Evolutionary conservation across 2,329 filamentous ascomycete genomes (phyloP).

Genomic region (Clonostachys chloroleuca): DNA sequence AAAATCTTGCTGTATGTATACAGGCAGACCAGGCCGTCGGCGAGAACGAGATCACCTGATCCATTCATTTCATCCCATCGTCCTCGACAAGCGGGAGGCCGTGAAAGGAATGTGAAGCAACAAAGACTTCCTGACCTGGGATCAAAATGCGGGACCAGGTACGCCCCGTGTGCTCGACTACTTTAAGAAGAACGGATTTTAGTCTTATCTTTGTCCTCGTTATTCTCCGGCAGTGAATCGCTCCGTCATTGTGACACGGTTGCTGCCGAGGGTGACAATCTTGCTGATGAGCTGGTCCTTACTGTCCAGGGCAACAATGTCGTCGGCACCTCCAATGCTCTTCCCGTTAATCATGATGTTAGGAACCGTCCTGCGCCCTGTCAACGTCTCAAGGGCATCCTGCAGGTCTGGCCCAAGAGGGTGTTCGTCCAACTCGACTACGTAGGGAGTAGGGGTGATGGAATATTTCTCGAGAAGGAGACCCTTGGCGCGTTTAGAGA

Average conservation of each 20-base stretch:
- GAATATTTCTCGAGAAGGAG: constrained; percentile 80
- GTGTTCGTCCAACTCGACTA: constrained; percentile 88
- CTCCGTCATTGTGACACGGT: constrained; percentile 35
- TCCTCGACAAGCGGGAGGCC: too few species aligned
- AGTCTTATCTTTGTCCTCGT: not conserved
- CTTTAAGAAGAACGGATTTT: not conserved
- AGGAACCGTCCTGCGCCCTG: constrained; percentile 81
- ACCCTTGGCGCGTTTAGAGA: constrained; percentile 78
- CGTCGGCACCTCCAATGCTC: constrained; percentile 87
- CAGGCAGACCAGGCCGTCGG: too few species aligned
- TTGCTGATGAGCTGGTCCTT: constrained; percentile 65
- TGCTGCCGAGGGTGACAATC: constrained; percentile 70
- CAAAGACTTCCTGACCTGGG: not conserved
- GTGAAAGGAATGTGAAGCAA: not conserved
- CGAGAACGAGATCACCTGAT: too few species aligned
- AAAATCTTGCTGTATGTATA: too few species aligned
- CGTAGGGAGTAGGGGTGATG: constrained; percentile 76
- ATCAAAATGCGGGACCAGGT: not conserved
- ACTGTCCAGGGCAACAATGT: constrained; percentile 68
- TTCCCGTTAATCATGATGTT: constrained; percentile 86
- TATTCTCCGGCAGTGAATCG: not conserved
- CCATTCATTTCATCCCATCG: too few species aligned
- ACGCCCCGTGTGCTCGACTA: not conserved
- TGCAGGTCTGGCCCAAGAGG: constrained; percentile 71
- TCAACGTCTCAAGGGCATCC: constrained; percentile 64